These are phyloP conservation scores for Zygnema cylindricum DNA, from an alignment of 139 green algal genomes.

Conservation along the genomic window DNA sequence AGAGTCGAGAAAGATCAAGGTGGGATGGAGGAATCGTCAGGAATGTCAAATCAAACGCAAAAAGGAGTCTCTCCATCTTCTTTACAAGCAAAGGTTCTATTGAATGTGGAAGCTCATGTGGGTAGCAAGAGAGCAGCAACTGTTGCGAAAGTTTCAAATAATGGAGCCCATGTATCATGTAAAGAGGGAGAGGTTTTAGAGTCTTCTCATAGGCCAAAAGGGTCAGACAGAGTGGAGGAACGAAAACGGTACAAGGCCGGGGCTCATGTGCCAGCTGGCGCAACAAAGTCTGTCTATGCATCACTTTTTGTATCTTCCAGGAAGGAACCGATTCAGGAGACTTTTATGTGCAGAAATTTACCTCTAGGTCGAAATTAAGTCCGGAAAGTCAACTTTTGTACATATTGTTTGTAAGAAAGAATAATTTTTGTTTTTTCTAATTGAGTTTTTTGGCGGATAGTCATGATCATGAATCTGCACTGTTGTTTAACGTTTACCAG, in stretches of 20 bases:
- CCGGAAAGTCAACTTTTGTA: too few species aligned
- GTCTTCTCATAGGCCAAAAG: slow-evolving; percentile 24
- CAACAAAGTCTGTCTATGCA: slow-evolving; percentile 53
- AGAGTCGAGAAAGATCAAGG: background rate
- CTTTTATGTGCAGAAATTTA: slow-evolving; percentile 52
- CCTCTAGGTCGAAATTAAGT: slow-evolving; percentile 55
- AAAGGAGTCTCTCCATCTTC: background rate
- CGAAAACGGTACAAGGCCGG: slow-evolving; percentile 40
- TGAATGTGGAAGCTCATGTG: background rate
- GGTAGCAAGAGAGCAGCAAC: background rate
- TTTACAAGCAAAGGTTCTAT: background rate
- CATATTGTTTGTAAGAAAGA: too few species aligned
- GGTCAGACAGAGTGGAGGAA: slow-evolving; percentile 30
- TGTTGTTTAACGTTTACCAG: too few species aligned
- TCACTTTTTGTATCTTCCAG: slow-evolving; percentile 60
- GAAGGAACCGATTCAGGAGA: slow-evolving; percentile 46
- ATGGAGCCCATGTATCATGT: background rate
- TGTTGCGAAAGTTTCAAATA: background rate
- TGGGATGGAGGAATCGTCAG: background rate
- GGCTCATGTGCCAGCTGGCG: slow-evolving; percentile 15
- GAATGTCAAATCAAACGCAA: background rate
- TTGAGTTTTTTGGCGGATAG: too few species aligned
- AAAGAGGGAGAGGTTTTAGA: background rate
- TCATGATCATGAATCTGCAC: too few species aligned
- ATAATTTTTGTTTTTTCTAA: too few species aligned